These are phyloP conservation scores for Cryphonectria nitschkei DNA, from an alignment of 2,329 filamentous ascomycete species.

Conservation along the genomic window DNA sequence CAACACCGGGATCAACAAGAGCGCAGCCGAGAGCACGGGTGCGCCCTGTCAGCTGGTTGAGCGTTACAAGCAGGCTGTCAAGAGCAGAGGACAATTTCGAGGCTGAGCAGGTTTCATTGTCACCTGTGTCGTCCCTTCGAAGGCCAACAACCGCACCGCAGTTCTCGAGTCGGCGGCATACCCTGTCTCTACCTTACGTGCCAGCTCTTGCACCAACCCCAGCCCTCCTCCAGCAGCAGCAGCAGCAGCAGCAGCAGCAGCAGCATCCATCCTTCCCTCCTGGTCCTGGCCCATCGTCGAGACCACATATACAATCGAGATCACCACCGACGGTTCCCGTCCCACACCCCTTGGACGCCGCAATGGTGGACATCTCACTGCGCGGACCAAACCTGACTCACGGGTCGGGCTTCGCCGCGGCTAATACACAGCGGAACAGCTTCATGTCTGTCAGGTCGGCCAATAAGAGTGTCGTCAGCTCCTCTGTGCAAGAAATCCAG, in stretches of 20 bases:
- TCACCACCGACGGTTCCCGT: neutral
- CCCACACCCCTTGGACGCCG: neutral
- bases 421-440: conserved; percentile 48
- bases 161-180: conserved; percentile 2
- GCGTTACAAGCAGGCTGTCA: conserved; percentile 24
- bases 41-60: conserved; percentile 29
- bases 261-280: neutral
- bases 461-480: conserved; percentile 53
- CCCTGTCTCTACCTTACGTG: neutral
- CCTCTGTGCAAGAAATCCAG: conserved; percentile 57
- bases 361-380: conserved; percentile 24
- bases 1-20: conserved; percentile 23
- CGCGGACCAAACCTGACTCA: conserved; percentile 16
- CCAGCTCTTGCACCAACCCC: neutral
- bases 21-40: conserved; percentile 32
- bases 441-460: conserved; percentile 54
- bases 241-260: conserved; percentile 2
- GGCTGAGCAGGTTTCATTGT: conserved; percentile 1
- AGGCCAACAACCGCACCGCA: conserved; percentile 19
- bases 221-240: neutral
- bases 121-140: neutral
- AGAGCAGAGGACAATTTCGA: conserved; percentile 21
- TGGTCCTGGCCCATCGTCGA: neutral
- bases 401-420: conserved; percentile 14
- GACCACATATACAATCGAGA: neutral